These are phyloP conservation scores for Boletus rubropictus DNA, from an alignment of 768 basidiomycete species.

Conservation along the genomic window DNA sequence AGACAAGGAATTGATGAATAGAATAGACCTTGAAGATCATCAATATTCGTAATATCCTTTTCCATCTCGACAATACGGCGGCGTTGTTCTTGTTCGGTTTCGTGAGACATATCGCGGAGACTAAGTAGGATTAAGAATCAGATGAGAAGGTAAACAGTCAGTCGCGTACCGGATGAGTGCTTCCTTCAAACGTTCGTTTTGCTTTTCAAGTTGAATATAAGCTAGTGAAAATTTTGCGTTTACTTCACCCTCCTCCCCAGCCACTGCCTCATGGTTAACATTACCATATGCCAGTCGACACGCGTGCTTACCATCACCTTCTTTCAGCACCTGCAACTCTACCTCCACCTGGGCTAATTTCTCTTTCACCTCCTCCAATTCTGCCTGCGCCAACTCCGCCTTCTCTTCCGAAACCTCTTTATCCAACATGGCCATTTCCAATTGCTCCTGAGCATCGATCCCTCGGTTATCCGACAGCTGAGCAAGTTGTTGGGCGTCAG, in stretches of 20 bases:
- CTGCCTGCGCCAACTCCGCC: slow-evolving; percentile 71
- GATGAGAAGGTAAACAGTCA: not conserved
- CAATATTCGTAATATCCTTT: slow-evolving; percentile 71
- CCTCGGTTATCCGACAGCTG: slow-evolving; percentile 64
- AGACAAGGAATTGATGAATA: not conserved
- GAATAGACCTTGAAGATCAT: slow-evolving; percentile 69
- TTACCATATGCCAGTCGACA: not conserved
- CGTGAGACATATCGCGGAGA: slow-evolving; percentile 81
- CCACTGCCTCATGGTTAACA: slow-evolving; percentile 13
- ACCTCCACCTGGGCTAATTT: slow-evolving; percentile 73
- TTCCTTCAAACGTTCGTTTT: slow-evolving; percentile 93
- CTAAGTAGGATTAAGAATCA: slow-evolving; percentile 33
- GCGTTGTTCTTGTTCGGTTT: slow-evolving; percentile 82
- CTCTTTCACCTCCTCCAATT: slow-evolving; percentile 77
- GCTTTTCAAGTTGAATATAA: slow-evolving; percentile 88
- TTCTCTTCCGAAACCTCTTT: slow-evolving; percentile 96
- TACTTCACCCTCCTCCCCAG: slow-evolving; percentile 28
- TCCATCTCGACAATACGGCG: slow-evolving; percentile 82
- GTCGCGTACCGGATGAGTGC: slow-evolving; percentile 70
- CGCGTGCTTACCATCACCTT: slow-evolving; percentile 36
- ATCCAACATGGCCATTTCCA: slow-evolving; percentile 94
- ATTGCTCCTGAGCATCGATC: slow-evolving; percentile 77
- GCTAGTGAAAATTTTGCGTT: slow-evolving; percentile 54
- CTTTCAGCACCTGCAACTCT: slow-evolving; percentile 74
- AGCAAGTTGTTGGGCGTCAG: slow-evolving; percentile 71